Conservation (phyloP, 2,329 filamentous ascomycete genomes). For the Trichoderma gracile region DNA sequence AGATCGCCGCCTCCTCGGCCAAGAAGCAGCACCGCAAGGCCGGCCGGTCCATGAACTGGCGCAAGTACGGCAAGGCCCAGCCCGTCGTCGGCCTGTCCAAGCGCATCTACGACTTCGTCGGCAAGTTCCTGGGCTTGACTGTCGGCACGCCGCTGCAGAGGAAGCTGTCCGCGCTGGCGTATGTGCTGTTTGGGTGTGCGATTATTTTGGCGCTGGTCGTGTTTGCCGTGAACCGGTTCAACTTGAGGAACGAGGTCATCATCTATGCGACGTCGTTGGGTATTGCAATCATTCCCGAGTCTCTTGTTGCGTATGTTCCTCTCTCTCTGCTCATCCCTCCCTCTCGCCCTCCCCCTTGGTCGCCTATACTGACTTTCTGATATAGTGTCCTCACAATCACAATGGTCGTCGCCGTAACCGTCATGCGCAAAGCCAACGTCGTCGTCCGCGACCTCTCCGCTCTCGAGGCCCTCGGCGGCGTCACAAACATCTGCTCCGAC, state of each 20-base stretch:
- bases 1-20: conserved; percentile 60
- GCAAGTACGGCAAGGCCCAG: conserved; percentile 54
- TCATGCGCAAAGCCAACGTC: conserved; percentile 65
- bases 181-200: conserved; percentile 73
- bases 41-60: conserved; percentile 54
- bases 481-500: conserved; percentile 73
- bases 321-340: no score
- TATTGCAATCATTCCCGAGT: conserved; percentile 64
- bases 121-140: conserved; percentile 61
- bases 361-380: conserved; percentile 24
- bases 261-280: conserved; percentile 60
- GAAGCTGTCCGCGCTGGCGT: conserved; percentile 75
- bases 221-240: conserved; percentile 58
- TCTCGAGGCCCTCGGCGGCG: conserved; percentile 68
- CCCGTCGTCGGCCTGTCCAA: conserved; percentile 49
- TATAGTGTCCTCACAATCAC: conserved; percentile 65
- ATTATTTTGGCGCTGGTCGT: conserved; percentile 58
- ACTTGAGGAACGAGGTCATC: conserved; percentile 53
- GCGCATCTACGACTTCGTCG: conserved; percentile 51
- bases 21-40: conserved; percentile 53
- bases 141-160: conserved; percentile 77
- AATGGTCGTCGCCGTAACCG: conserved; percentile 65
- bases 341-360: neutral
- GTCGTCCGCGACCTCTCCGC: conserved; percentile 66
- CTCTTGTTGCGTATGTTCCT: conserved; percentile 58